Evolutionary conservation across 345 rosid species (phyloP).

Genomic region (Eutrema heterophyllum): DNA sequence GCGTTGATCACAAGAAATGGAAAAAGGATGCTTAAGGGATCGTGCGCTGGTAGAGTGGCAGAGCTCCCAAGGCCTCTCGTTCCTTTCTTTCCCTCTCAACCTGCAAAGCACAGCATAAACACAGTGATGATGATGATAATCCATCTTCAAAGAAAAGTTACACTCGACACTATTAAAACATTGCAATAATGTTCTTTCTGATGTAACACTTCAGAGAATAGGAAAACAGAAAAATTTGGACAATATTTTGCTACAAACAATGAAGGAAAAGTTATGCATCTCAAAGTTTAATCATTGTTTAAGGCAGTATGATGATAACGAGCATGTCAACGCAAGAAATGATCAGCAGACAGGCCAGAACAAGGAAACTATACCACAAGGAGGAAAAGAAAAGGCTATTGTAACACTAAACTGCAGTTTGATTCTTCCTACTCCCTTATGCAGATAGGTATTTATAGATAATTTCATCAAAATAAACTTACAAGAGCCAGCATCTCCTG

Average conservation of each 20-base stretch:
- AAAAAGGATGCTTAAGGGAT: slow-evolving; percentile 44
- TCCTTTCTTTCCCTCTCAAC: slow-evolving; percentile 80
- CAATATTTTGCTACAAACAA: not conserved
- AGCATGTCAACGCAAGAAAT: not conserved
- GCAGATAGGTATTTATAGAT: not conserved
- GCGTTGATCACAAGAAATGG: not conserved
- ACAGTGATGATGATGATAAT: not conserved
- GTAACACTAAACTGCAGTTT: not conserved
- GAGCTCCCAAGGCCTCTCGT: slow-evolving; percentile 89
- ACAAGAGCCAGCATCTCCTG: slow-evolving; percentile 88
- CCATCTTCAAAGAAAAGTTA: not conserved
- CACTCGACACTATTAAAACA: not conserved
- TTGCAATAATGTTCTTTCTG: not conserved
- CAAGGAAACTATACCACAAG: not conserved
- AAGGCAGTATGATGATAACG: not conserved
- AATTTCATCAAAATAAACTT: slow-evolving; percentile 35
- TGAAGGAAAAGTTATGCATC: not conserved
- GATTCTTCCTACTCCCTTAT: not conserved
- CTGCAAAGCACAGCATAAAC: slow-evolving; percentile 35
- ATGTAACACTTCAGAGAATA: not conserved
- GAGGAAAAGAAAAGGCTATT: not conserved
- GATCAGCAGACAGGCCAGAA: not conserved
- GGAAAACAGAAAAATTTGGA: not conserved
- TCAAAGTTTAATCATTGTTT: not conserved
- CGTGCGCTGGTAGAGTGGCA: slow-evolving; percentile 86